Evolutionary conservation across 2,329 filamentous ascomycete species (phyloP), one percentile per base, ranked within the genome.

Genomic region (Penicillium sclerotiorum): DNA sequence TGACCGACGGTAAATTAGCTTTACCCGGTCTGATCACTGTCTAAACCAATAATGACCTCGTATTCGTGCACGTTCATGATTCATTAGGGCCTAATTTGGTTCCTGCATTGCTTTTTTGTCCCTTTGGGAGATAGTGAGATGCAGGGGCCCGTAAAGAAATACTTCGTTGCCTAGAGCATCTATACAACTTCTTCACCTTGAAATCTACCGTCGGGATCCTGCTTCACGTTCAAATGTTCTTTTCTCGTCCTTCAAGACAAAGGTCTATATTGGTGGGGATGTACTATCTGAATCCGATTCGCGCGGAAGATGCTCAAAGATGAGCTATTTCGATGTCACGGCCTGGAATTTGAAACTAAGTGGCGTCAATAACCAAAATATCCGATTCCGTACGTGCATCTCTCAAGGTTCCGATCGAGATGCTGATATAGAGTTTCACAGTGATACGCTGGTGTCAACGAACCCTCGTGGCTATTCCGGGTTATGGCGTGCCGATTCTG

Each of bases 311-410:
- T 38, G 18, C 20, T 23, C 20, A 11, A 38, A 38, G 13, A 38
- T 38, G 36, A 22, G 36, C 36, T 23, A 38, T 38, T 23, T 38
- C 20, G 20, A 22, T 22, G 36, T 22, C 12, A 38, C 18, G 9
- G 36, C 36, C 12, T 38, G 36, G 36, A 22, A 38, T 38, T n/a
- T 38, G 36, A 38, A 38, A 12, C 20, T 38, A 13, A 38, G 36
- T 38, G 36, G 36, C 12, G 21, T 15, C 18, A 21, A 38, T 38
- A 38, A 38, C 20, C 36, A 38, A 38, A 38, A 38, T 38, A n/a
- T 38, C 21, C 36, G 36, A 23, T 23, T 38, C 9, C 17, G 36
- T 38, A 22, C 15, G 36, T 22, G 18, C 11, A 38, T 23, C 18
- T 7, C 18, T 17, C 9, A 1, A 38, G 4, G 35, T 8, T 28